phyloP scores from a whole-genome alignment of 257 asterid species.

The Nicotiana sylvestris region DNA sequence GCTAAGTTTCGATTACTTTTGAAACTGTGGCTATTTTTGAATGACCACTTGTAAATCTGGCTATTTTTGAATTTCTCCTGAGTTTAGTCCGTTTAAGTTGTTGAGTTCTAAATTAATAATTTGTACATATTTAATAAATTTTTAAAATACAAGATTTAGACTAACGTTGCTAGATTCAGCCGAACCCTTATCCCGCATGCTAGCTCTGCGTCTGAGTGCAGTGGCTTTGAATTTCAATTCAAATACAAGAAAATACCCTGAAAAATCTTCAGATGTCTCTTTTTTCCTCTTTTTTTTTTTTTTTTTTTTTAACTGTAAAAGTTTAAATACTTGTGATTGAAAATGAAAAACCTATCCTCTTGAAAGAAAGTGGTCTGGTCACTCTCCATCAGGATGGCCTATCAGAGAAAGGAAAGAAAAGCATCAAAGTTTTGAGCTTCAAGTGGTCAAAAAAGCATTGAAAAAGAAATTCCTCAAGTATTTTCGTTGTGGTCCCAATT shows the following conservation, averaged over 20 bases:
- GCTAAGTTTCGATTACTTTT: no score
- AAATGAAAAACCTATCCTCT: background rate
- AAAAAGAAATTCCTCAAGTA: slow-evolving; percentile 19
- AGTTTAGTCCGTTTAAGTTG: no score
- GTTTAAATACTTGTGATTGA: background rate
- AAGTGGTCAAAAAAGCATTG: slow-evolving; percentile 27
- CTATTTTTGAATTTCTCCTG: no score
- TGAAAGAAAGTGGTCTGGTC: slow-evolving; percentile 7
- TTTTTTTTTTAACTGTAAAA: no score
- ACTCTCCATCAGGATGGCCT: slow-evolving; percentile 15
- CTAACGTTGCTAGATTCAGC: no score
- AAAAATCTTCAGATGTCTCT: background rate
- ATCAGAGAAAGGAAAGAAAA: slow-evolving; percentile 9
- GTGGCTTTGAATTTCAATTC: background rate
- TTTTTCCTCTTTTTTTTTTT: background rate
- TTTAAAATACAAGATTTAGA: no score
- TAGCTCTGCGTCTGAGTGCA: background rate
- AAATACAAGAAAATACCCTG: background rate
- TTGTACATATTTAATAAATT: no score
- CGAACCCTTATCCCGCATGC: no score
- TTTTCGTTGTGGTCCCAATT: slow-evolving; percentile 26
- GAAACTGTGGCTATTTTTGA: no score
- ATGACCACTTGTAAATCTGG: no score
- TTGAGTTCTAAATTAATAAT: no score
- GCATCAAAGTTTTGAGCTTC: slow-evolving; percentile 16